Conservation (phyloP, 345 rosid genomes). For the Iberis pinnata region DNA sequence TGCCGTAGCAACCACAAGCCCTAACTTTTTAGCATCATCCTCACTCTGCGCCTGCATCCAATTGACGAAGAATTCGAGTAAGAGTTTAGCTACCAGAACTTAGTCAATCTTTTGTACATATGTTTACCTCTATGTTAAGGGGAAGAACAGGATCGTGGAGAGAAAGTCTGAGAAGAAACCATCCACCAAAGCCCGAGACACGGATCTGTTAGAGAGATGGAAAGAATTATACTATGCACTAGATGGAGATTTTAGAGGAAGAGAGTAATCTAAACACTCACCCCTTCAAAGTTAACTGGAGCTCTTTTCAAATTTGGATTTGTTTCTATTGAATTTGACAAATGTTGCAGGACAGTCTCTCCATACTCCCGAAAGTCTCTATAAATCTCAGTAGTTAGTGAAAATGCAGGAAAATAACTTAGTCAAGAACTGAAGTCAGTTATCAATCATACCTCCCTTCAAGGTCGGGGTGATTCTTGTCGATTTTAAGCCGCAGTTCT, state of each 20-base stretch:
- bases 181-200: conserved; percentile 86
- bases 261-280: conserved; percentile 29
- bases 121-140: conserved; percentile 84
- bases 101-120: neutral
- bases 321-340: conserved; percentile 46
- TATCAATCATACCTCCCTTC: conserved; percentile 67
- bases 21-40: conserved; percentile 72
- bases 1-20: conserved; percentile 57
- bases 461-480: conserved; percentile 75
- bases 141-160: conserved; percentile 99
- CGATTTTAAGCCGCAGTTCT: conserved; percentile 80
- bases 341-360: conserved; percentile 70
- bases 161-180: conserved; percentile 97
- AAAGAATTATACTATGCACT: conserved; percentile 1
- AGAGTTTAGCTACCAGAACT: neutral
- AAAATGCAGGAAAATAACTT: neutral
- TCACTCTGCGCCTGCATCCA: conserved; percentile 57
- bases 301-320: conserved; percentile 69
- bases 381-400: conserved; percentile 15
- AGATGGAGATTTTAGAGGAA: neutral
- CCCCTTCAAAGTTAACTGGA: conserved; percentile 87
- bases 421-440: conserved; percentile 8
- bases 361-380: conserved; percentile 90
- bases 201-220: conserved; percentile 48
- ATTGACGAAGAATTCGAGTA: neutral